These are phyloP conservation scores for Pseudogymnoascus sp. DNA, from an alignment of 2,329 filamentous ascomycete genomes.

Conservation along the genomic window DNA sequence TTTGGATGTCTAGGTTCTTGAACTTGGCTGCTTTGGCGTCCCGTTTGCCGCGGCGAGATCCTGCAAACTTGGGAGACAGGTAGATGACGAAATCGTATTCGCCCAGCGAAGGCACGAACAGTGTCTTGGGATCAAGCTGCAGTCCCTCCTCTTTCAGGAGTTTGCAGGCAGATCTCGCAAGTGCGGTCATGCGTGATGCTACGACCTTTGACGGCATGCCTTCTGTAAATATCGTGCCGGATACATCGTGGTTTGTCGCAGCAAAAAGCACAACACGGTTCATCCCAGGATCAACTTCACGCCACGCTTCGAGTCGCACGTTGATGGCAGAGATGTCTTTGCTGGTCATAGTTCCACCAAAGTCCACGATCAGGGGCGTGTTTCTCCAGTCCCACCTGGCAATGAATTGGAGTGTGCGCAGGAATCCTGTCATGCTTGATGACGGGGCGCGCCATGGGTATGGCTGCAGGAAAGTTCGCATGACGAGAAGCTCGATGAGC, in stretches of 20 bases:
- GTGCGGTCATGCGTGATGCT: conserved; percentile 71
- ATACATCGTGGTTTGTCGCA: conserved; percentile 69
- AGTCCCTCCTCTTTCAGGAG: conserved; percentile 48
- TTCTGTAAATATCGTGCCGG: conserved; percentile 75
- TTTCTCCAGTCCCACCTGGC: conserved; percentile 88
- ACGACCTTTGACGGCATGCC: conserved; percentile 71
- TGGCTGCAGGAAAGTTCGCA: conserved; percentile 71
- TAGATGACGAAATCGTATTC: conserved; percentile 87
- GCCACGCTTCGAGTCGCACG: conserved; percentile 73
- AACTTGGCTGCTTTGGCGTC: conserved; percentile 46
- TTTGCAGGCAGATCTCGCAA: conserved; percentile 70
- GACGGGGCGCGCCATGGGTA: conserved; percentile 75
- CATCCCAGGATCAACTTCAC: conserved; percentile 81
- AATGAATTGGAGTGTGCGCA: conserved; percentile 72
- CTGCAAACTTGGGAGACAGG: conserved; percentile 37
- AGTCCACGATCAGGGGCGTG: conserved; percentile 74
- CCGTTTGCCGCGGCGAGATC: conserved; percentile 31
- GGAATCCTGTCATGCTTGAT: conserved; percentile 70
- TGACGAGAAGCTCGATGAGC: conserved; percentile 74
- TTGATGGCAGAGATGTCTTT: conserved; percentile 56
- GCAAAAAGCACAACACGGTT: conserved; percentile 76
- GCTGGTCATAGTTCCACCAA: conserved; percentile 56
- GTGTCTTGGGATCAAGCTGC: conserved; percentile 45
- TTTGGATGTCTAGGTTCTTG: conserved; percentile 70
- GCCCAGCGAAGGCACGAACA: conserved; percentile 66